Base-by-base conservation (phyloP, 345 rosid species). In the Citrus reticulata region DNA sequence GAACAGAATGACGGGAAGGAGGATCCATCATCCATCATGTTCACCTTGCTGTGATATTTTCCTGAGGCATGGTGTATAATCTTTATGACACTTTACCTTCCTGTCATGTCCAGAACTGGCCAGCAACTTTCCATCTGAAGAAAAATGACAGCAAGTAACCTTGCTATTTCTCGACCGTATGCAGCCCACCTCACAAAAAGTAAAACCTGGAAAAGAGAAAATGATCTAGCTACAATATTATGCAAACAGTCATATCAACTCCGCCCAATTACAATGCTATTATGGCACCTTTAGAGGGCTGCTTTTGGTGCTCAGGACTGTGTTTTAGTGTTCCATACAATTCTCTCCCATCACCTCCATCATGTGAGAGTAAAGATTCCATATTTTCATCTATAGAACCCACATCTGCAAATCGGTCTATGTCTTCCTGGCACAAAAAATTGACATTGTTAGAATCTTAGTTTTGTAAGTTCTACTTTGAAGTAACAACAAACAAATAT, bases 141-240 rank as follows among this genome's bases (percentile, higher is more conserved):
- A 92, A 82, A 90, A 90, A 87, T 92, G 94, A 81, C 97, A 92
- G 85, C 97, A 90, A 57, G 90, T 90, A 71, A 92, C 93, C 83
- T 81, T 86, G 88, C 90, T 88, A 66, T 85, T 87, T 79, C 88
- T 86, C 25, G 86, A 89, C 79, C 86, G 80, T 75, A 86, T 85
- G 77, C 90, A 90, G 79, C 89, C 90, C 85, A 90, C 86, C 86
- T 89, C 94, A 30, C 69, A 82, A 68, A 90, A 88, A 40, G 89
- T 83, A 80, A 89, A 88, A 74, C 89, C 95, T 89, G 89, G 72
- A 55, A 79, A 77, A 35, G 40, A 83, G 55, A 77, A 72, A 9
- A 27, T 58, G 70, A 35, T 10, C 74, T 2, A 46, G 69, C n/a
- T 42, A n/a, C 68, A 54, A 17, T 19, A 67, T 20, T 75, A 67